phyloP scores from a whole-genome alignment of 352 stramenopile species.

The Thraustotheca clavata region DNA sequence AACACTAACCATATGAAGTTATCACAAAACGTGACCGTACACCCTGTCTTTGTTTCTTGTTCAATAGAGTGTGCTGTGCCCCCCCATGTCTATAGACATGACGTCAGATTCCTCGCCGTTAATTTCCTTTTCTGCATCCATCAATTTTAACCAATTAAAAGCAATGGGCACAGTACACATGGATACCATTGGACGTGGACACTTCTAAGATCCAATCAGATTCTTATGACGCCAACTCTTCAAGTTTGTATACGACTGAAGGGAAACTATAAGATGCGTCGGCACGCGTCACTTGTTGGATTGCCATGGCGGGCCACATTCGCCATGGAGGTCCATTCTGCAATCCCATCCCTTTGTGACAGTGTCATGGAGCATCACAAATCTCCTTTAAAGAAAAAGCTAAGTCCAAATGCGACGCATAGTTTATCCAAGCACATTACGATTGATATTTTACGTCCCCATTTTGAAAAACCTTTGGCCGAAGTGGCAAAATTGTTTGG shows the following conservation, averaged over 20 bases:
- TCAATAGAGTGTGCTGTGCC: too few species aligned
- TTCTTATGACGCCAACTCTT: too few species aligned
- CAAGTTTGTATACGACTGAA: not conserved
- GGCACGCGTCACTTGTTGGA: not conserved
- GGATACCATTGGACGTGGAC: not conserved
- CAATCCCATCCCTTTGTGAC: not conserved
- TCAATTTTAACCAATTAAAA: not conserved
- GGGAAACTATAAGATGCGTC: not conserved
- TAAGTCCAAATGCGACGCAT: conserved; percentile 14
- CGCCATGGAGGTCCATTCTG: conserved; percentile 6
- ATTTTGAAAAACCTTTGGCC: conserved; percentile 78
- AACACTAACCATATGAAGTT: too few species aligned
- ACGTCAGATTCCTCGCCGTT: too few species aligned
- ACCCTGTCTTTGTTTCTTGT: too few species aligned
- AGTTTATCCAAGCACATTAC: conserved; percentile 39
- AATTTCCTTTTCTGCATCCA: not conserved
- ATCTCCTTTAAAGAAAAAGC: conserved; percentile 17
- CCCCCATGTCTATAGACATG: too few species aligned
- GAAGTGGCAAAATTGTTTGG: conserved; percentile 67
- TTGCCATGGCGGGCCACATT: not conserved
- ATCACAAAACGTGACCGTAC: too few species aligned
- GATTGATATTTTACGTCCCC: conserved; percentile 64
- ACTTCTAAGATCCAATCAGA: too few species aligned
- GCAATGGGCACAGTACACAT: not conserved
- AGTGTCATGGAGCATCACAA: not conserved